Evolutionary conservation across 1,284 basidiomycete species (phyloP).

Genomic region (Phenoliferia sp.): DNA sequence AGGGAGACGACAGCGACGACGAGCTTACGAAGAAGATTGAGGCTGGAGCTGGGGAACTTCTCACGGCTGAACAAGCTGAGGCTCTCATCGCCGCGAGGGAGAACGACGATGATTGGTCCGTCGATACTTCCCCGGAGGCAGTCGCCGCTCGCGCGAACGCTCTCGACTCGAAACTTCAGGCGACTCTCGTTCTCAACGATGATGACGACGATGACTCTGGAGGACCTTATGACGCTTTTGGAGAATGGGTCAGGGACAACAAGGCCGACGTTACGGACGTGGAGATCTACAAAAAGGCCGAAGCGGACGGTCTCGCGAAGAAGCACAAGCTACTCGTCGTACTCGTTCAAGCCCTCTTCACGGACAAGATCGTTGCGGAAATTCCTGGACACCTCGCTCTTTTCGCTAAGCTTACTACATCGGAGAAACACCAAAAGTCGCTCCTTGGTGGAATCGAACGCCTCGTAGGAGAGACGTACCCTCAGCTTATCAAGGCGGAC

Average conservation of each 20-base stretch:
- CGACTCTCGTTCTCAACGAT: constrained; percentile 50
- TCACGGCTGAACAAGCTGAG: constrained; percentile 37
- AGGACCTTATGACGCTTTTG: constrained; percentile 79
- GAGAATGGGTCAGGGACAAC: constrained; percentile 81
- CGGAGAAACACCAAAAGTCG: constrained; percentile 92
- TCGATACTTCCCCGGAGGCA: constrained; percentile 85
- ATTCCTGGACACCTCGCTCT: constrained; percentile 68
- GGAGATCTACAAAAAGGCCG: constrained; percentile 80
- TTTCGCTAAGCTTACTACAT: constrained; percentile 61
- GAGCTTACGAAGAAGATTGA: constrained; percentile 52
- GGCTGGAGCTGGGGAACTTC: constrained; percentile 46
- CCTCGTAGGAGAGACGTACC: constrained; percentile 65
- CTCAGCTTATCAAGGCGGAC: constrained; percentile 55
- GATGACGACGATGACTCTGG: constrained; percentile 78
- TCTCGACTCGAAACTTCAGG: constrained; percentile 60
- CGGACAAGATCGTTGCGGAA: constrained; percentile 67
- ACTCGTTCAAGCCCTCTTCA: constrained; percentile 82
- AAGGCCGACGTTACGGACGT: constrained; percentile 54
- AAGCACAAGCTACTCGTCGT: constrained; percentile 90
- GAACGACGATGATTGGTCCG: constrained; percentile 67
- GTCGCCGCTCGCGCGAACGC: constrained; percentile 79
- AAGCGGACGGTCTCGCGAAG: constrained; percentile 88
- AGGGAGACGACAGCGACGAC: constrained; percentile 36
- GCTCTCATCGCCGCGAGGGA: constrained; percentile 41
- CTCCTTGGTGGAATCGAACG: constrained; percentile 85